Evolutionary conservation across 495 filamentous ascomycete genomes (phyloP).

Genomic region (Aspergillus avenaceus): DNA sequence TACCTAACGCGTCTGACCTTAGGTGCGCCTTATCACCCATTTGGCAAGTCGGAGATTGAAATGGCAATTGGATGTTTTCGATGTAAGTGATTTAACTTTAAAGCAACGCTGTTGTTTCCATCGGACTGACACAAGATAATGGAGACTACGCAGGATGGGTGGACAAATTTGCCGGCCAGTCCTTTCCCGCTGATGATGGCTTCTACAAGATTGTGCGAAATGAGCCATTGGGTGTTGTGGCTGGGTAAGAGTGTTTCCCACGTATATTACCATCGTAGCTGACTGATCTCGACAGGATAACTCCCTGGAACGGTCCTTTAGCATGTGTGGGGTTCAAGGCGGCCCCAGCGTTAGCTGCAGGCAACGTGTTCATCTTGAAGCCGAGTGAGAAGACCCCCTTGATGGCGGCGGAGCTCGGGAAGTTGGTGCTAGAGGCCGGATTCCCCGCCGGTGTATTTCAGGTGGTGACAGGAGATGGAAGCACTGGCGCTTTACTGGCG

Average conservation of each 20-base stretch:
- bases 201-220: slow-evolving; percentile 21
- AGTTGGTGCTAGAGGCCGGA: slow-evolving; percentile 75
- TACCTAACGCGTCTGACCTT: background rate
- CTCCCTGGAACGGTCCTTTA: slow-evolving; percentile 22
- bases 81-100: slow-evolving; percentile 1
- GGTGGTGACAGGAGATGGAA: slow-evolving; percentile 74
- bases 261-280: background rate
- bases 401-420: slow-evolving; percentile 78
- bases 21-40: slow-evolving; percentile 2
- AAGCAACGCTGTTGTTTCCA: too few relatives aligned
- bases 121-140: too few relatives aligned
- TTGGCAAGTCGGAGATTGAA: slow-evolving; percentile 6
- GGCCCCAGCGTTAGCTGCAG: slow-evolving; percentile 47
- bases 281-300: background rate
- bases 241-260: background rate
- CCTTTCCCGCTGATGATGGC: slow-evolving; percentile 12
- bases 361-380: slow-evolving; percentile 70
- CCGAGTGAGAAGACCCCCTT: slow-evolving; percentile 86
- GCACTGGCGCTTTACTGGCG: slow-evolving; percentile 48
- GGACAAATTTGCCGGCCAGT: slow-evolving; percentile 15
- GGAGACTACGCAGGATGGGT: slow-evolving; percentile 15
- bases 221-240: slow-evolving; percentile 15
- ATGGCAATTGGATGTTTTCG: slow-evolving; percentile 8
- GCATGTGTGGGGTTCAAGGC: slow-evolving; percentile 9
- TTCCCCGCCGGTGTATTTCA: slow-evolving; percentile 83